These are phyloP conservation scores for Neoconidiobolus thromboides DNA, from an alignment of 371 early-diverging fungal species.

Conservation along the genomic window DNA sequence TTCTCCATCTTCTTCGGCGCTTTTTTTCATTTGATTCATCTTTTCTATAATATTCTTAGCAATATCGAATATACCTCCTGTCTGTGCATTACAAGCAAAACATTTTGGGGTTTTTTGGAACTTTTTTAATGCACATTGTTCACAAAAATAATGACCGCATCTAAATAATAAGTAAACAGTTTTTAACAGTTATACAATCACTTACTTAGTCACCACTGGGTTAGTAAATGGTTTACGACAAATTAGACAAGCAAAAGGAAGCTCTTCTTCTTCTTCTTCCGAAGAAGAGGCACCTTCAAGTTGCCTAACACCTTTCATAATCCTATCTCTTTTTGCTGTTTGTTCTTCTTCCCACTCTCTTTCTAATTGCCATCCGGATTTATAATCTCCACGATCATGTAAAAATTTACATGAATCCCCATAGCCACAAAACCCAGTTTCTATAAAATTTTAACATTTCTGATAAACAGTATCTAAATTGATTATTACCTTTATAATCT, in stretches of 20 bases:
- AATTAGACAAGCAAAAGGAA: constrained; percentile 88
- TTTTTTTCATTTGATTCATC: constrained; percentile 19
- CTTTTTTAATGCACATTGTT: constrained; percentile 71
- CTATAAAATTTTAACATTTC: constrained; percentile 11
- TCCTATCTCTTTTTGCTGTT: constrained; percentile 29
- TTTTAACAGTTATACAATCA: neutral
- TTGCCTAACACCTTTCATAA: constrained; percentile 9
- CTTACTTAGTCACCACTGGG: constrained; percentile 72
- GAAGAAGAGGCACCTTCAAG: constrained; percentile 15
- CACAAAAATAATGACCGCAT: constrained; percentile 91
- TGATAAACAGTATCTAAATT: constrained; percentile 2
- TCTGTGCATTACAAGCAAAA: constrained; percentile 66
- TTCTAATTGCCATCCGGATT: constrained; percentile 89
- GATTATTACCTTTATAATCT: constrained; percentile 75
- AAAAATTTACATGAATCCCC: constrained; percentile 94
- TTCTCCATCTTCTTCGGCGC: constrained; percentile 7
- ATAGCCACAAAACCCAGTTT: constrained; percentile 87
- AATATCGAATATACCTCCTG: constrained; percentile 67
- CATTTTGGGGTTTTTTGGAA: constrained; percentile 75
- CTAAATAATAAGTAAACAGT: constrained; percentile 12
- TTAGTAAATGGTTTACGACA: constrained; percentile 69
- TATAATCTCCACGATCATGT: constrained; percentile 94
- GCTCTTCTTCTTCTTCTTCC: constrained; percentile 35
- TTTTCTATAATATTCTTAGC: constrained; percentile 61
- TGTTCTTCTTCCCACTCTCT: constrained; percentile 83